These are phyloP conservation scores for Cutaneotrichosporon cutaneum DNA, from an alignment of 1,284 basidiomycete genomes.

Conservation along the genomic window DNA sequence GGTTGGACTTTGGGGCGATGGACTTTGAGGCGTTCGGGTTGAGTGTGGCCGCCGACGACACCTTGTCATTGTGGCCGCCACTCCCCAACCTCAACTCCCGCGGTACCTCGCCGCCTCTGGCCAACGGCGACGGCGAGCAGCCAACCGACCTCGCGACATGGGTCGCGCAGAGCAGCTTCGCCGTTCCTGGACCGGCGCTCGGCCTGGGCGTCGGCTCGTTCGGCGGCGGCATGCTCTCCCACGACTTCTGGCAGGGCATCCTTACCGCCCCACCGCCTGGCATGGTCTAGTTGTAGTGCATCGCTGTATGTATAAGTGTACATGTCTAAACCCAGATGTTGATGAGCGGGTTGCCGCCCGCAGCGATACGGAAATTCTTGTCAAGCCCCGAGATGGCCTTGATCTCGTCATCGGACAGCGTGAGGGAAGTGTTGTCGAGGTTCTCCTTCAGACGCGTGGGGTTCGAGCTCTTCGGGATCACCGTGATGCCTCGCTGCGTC, in stretches of 20 bases:
- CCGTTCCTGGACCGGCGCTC: conserved; percentile 8
- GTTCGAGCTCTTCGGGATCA: conserved; percentile 61
- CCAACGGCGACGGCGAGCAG: not conserved
- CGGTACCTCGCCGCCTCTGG: not conserved
- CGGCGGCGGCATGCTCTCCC: not conserved
- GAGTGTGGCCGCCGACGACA: conserved; percentile 18
- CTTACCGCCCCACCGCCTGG: not conserved
- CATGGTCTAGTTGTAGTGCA: conserved; percentile 8
- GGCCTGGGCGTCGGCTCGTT: conserved; percentile 11
- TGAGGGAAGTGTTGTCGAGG: conserved; percentile 61
- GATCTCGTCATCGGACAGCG: conserved; percentile 63
- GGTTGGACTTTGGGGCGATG: conserved; percentile 1
- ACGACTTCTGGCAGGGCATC: conserved; percentile 9
- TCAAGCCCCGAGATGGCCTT: conserved; percentile 64
- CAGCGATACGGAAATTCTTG: conserved; percentile 65
- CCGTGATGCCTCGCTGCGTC: conserved; percentile 58
- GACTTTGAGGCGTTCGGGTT: conserved; percentile 24
- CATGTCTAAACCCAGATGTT: conserved; percentile 64
- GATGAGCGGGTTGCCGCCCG: conserved; percentile 63
- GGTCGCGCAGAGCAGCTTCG: not conserved
- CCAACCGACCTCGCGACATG: conserved; percentile 7
- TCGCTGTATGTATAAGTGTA: too few species aligned
- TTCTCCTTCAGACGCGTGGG: conserved; percentile 62
- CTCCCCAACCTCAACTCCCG: not conserved
- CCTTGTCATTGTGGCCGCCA: conserved; percentile 24